phyloP scores from a whole-genome alignment of 352 stramenopile genomes.

The Peronospora destructor region DNA sequence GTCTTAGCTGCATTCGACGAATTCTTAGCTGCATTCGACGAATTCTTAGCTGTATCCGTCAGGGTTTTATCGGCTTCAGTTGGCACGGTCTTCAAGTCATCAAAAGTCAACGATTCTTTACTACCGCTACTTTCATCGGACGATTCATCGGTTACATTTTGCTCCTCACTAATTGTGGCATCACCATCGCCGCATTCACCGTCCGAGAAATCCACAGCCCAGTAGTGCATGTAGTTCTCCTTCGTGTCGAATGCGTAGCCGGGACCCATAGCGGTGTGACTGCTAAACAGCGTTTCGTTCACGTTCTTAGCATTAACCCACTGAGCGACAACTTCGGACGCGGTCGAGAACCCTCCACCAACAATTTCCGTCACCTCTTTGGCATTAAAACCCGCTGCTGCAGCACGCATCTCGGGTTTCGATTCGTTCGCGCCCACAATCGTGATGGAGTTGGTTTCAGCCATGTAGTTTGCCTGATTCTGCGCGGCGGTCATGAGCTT shows the following conservation, averaged over 20 bases:
- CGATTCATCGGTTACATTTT: not conserved
- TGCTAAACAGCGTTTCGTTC: slow-evolving; percentile 33
- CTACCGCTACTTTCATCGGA: not conserved
- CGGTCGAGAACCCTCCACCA: slow-evolving; percentile 35
- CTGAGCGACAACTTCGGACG: slow-evolving; percentile 32
- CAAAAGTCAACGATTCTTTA: too few species aligned
- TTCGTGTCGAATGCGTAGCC: slow-evolving; percentile 37
- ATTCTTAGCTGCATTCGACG: not conserved
- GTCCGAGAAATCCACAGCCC: slow-evolving; percentile 30
- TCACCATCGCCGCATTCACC: slow-evolving; percentile 23
- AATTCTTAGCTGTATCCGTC: not conserved
- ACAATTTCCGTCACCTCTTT: slow-evolving; percentile 37
- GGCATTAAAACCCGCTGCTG: slow-evolving; percentile 21
- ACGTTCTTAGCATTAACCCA: slow-evolving; percentile 42
- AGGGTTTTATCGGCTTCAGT: slow-evolving; percentile 1
- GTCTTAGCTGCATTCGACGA: not conserved
- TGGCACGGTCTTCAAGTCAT: not conserved
- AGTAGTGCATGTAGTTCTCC: slow-evolving; percentile 34
- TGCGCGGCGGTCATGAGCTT: slow-evolving; percentile 34
- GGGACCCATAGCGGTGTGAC: slow-evolving; percentile 24
- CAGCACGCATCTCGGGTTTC: slow-evolving; percentile 24
- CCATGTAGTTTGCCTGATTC: slow-evolving; percentile 32
- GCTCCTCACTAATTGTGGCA: not conserved
- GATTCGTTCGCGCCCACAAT: slow-evolving; percentile 33
- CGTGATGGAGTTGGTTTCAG: slow-evolving; percentile 29